Evolutionary conservation across 805 yeast species (phyloP), one percentile per base, ranked within the genome.

Genomic region (Metschnikowia colocasiae): DNA sequence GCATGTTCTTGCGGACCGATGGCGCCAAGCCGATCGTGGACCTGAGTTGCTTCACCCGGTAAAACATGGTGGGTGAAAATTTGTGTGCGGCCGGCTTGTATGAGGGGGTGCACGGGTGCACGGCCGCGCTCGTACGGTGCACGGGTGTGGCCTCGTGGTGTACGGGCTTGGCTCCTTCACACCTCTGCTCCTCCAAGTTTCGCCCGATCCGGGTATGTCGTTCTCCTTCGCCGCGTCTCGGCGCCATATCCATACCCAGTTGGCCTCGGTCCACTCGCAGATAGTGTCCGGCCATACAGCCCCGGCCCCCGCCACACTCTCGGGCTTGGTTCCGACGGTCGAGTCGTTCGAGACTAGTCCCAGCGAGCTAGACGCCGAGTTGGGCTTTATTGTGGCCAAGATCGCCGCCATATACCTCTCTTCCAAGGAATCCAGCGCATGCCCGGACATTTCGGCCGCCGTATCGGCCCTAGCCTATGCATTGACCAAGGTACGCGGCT

Each of bases 11-110:
- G 53, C 84, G 80, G 48, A 78, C 78, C 36, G 73, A 67, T 47
- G 81, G 78, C 10, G 97, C 95, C 59, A 89, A 74, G 1, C 96
- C 97, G 51, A 92, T 90, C 5, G 89, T 76, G 2, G 97, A 90
- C 62, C 95, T 80, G 44, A 76, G 69, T 59, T 89, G 89, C 18
- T 90, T 82, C 48, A 90, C 80, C 64, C 85, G 82, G 59, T 72
- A 73, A 53, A 61, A 55, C 56, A 57, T 49, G 36, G 50, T 49
- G 23, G 15, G 29, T 13, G 30, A 30, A 40, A 40, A n/a, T 31
- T 40, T 13, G 43, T 19, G 19, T 18, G 43, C 41, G 41, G n/a
- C n/a, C n/a, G n/a, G n/a, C n/a, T n/a, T n/a, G n/a, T n/a, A n/a
- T n/a, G n/a, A n/a, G n/a, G n/a, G n/a, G n/a, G n/a, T n/a, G n/a